These are phyloP conservation scores for Vitellaria paradoxa DNA, from an alignment of 179 eudicot genomes.

Conservation along the genomic window DNA sequence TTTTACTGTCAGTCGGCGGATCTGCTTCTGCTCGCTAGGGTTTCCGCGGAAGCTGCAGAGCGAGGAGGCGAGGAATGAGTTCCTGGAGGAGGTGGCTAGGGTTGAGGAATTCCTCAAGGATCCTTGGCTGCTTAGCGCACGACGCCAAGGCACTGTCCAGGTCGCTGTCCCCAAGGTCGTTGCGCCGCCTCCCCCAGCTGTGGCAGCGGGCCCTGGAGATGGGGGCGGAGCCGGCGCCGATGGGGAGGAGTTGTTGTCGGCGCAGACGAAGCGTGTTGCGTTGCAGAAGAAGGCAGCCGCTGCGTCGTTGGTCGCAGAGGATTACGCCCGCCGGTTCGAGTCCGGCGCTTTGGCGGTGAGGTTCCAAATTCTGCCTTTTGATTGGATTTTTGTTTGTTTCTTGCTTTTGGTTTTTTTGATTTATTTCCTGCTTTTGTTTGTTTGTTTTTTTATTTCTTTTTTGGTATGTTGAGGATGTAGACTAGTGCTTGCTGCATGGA, in stretches of 20 bases:
- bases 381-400: neutral
- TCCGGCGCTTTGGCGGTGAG: slow-evolving; percentile 63
- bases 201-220: slow-evolving; percentile 4
- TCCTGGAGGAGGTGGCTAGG: slow-evolving; percentile 33
- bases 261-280: slow-evolving; percentile 74
- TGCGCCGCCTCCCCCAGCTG: slow-evolving; percentile 33
- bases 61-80: slow-evolving; percentile 25
- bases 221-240: slow-evolving; percentile 16
- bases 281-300: slow-evolving; percentile 81
- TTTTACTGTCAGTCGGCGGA: slow-evolving; percentile 51
- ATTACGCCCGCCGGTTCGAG: slow-evolving; percentile 71
- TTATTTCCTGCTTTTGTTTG: neutral
- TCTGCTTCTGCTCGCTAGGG: slow-evolving; percentile 79
- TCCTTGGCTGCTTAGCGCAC: slow-evolving; percentile 62
- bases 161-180: slow-evolving; percentile 69
- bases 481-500: neutral
- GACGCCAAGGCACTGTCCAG: slow-evolving; percentile 50
- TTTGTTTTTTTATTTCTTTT: neutral
- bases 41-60: slow-evolving; percentile 42
- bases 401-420: neutral
- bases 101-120: slow-evolving; percentile 51
- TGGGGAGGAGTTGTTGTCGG: slow-evolving; percentile 54
- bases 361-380: neutral
- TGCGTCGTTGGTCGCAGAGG: slow-evolving; percentile 75
- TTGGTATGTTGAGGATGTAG: neutral